These are phyloP conservation scores for Apiotrichum sp. DNA, from an alignment of 1,284 basidiomycete species.

Conservation along the genomic window DNA sequence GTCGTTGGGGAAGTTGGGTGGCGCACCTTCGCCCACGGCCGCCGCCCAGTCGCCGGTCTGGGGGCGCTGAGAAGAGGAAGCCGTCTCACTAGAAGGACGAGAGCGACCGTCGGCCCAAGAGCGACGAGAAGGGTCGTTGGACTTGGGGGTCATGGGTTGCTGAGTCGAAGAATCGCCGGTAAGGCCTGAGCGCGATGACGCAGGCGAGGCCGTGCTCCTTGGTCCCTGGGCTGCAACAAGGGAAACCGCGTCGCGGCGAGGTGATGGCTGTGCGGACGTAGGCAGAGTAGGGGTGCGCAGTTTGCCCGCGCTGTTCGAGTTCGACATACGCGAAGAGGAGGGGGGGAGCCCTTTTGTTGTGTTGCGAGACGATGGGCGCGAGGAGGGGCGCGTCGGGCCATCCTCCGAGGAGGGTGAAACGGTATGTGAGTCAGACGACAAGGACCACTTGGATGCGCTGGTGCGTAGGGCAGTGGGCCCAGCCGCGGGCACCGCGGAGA, in stretches of 20 bases:
- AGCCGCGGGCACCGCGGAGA: not conserved
- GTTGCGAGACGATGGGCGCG: not conserved
- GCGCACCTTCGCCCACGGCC: not conserved
- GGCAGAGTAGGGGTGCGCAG: not conserved
- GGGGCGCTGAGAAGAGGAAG: not conserved
- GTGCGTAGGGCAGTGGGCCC: not conserved
- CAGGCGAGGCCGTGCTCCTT: conserved; percentile 18
- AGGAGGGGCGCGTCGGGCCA: not conserved
- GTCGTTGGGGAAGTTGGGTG: not conserved
- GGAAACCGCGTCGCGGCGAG: conserved; percentile 3
- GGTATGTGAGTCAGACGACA: conserved; percentile 10
- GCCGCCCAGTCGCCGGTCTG: conserved; percentile 7
- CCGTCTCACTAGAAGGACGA: not conserved
- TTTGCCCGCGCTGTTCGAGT: conserved; percentile 1
- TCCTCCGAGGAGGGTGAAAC: conserved; percentile 8
- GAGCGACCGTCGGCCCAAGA: conserved; percentile 16
- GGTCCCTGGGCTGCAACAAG: conserved; percentile 1
- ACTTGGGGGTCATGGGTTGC: conserved; percentile 25
- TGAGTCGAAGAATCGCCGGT: conserved; percentile 18
- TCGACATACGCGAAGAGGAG: not conserved
- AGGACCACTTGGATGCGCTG: conserved; percentile 17
- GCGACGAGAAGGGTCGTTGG: conserved; percentile 8
- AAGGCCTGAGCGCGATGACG: conserved; percentile 21
- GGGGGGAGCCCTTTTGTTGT: not conserved
- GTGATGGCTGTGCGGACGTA: conserved; percentile 2